Evolutionary conservation across 192 early-diverging fungal genomes (phyloP).

Genomic region (Gryganskiella cystojenkinii): DNA sequence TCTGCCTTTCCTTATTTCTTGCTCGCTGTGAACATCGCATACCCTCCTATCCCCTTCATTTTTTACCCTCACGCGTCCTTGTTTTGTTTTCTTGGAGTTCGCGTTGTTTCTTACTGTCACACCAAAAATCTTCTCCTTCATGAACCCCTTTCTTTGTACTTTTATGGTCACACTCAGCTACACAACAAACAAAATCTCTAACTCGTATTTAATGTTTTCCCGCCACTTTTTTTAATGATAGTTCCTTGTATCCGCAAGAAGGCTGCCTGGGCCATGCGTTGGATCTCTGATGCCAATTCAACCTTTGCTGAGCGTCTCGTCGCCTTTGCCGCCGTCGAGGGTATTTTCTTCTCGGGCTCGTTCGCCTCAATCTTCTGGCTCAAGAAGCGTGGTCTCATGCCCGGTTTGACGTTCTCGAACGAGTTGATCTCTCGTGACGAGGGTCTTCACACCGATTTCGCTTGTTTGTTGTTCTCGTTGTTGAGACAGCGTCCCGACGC

Average conservation of each 20-base stretch:
- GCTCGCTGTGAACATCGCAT: no score
- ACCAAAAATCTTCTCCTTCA: background rate
- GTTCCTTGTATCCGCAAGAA: conserved; percentile 94
- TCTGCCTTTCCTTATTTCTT: background rate
- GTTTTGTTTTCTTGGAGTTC: background rate
- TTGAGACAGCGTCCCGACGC: conserved; percentile 76
- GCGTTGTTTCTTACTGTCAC: background rate
- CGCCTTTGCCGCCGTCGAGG: conserved; percentile 97
- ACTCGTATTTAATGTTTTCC: background rate
- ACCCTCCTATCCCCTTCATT: background rate
- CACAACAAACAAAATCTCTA: no score
- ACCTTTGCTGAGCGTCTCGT: conserved; percentile 91
- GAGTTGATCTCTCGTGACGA: conserved; percentile 97
- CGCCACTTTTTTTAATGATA: conserved; percentile 15
- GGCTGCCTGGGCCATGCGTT: conserved; percentile 95
- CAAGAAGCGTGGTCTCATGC: conserved; percentile 98
- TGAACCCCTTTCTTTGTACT: background rate
- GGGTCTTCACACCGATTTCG: conserved; percentile 96
- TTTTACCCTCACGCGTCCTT: background rate
- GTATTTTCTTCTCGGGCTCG: conserved; percentile 96
- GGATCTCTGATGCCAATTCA: conserved; percentile 82
- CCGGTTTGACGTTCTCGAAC: conserved; percentile 96
- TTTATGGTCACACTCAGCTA: no score
- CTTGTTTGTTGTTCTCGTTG: conserved; percentile 88
- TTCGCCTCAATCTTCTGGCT: conserved; percentile 99